Evolutionary conservation across 352 stramenopile species (phyloP).

Genomic region (Peronospora belbahrii): DNA sequence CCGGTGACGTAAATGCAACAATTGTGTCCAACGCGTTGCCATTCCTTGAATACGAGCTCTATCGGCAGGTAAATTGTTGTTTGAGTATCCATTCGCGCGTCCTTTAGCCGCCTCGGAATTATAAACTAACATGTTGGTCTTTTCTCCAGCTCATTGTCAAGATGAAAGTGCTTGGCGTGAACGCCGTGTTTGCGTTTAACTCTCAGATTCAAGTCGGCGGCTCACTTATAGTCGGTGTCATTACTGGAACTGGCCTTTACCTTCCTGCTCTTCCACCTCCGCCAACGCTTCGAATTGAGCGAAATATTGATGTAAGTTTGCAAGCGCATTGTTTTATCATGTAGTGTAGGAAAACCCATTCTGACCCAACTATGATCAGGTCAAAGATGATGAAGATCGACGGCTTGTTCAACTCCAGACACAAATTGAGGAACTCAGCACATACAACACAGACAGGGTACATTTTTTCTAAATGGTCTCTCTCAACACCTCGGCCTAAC

Average conservation of each 20-base stretch:
- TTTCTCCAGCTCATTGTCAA: conserved; percentile 67
- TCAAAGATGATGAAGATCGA: conserved; percentile 91
- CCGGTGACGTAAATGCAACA: conserved; percentile 90
- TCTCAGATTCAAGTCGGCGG: conserved; percentile 89
- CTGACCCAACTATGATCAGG: conserved; percentile 23
- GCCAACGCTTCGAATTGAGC: conserved; percentile 88
- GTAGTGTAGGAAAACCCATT: background rate
- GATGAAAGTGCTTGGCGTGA: conserved; percentile 92
- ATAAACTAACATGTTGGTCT: background rate
- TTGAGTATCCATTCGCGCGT: background rate
- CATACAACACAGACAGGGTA: conserved; percentile 76
- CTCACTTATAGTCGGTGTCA: conserved; percentile 84
- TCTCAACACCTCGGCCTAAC: background rate
- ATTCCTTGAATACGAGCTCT: conserved; percentile 98
- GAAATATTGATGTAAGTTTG: conserved; percentile 87
- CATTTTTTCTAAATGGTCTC: background rate
- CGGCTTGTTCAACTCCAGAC: conserved; percentile 89
- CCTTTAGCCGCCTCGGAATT: background rate
- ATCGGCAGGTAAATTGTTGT: conserved; percentile 87
- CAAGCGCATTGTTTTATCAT: background rate
- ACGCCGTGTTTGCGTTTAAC: conserved; percentile 93
- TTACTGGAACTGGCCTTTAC: conserved; percentile 89
- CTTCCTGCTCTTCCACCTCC: conserved; percentile 92
- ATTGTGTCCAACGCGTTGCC: conserved; percentile 94
- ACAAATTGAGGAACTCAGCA: conserved; percentile 87